Percentiles rank a stretch among this genome's conserved stretches.
phyloP scores from a whole-genome alignment of 1,139 yeast species.

The Kodamaea plutei region DNA sequence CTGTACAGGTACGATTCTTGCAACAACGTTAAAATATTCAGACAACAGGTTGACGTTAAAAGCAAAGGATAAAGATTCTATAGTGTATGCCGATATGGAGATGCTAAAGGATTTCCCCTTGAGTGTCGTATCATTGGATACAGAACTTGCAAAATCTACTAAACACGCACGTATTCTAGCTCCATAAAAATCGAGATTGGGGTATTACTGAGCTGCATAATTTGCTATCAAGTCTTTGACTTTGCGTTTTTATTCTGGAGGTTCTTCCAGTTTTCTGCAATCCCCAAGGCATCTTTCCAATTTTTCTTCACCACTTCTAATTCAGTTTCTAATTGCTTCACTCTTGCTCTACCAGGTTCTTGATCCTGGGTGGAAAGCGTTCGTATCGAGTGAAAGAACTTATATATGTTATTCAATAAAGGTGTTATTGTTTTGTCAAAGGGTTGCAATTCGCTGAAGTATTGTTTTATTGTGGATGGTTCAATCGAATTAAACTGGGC shows the following conservation, averaged over 20 bases:
- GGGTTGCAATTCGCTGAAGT: constrained; percentile 33
- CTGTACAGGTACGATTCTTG: constrained; percentile 35
- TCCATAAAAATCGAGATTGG: too few species aligned
- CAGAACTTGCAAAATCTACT: too few species aligned
- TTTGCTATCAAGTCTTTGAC: not conserved
- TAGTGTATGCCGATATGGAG: constrained; percentile 11
- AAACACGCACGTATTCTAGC: too few species aligned
- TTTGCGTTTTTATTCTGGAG: too few species aligned
- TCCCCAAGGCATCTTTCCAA: constrained; percentile 43
- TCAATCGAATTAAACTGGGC: constrained; percentile 15
- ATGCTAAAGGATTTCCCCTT: constrained; percentile 33
- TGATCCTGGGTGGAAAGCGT: constrained; percentile 13
- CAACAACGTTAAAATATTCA: too few species aligned
- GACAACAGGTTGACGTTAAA: too few species aligned
- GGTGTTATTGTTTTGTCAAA: constrained; percentile 37
- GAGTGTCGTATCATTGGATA: constrained; percentile 27
- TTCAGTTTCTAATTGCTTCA: constrained; percentile 32
- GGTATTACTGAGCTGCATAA: too few species aligned
- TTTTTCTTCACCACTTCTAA: constrained; percentile 34
- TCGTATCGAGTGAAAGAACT: constrained; percentile 19
- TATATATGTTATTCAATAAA: constrained; percentile 20
- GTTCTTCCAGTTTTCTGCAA: constrained; percentile 47
- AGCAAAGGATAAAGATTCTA: constrained; percentile 10
- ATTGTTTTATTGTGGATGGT: constrained; percentile 17
- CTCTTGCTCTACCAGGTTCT: constrained; percentile 10